phyloP scores from a whole-genome alignment of 495 filamentous ascomycete genomes.

The Astrothelium subdiscretum region DNA sequence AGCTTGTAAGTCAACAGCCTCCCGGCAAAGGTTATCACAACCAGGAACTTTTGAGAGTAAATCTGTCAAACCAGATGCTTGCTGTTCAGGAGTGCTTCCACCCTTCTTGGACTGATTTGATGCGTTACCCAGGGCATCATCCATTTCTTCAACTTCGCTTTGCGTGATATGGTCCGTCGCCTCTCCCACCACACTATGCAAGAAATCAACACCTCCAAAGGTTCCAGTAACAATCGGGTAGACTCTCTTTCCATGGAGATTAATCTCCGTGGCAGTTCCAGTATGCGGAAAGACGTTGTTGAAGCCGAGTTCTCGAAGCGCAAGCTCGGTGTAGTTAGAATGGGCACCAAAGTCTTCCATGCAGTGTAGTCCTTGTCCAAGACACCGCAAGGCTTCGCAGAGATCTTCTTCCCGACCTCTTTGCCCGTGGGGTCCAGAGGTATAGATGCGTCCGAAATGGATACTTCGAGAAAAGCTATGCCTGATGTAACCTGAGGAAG shows the following conservation, averaged over 20 bases:
- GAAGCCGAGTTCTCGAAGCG: conserved; percentile 73
- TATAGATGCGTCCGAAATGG: conserved; percentile 82
- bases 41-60: conserved; percentile 71
- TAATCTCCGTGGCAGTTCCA: conserved; percentile 62
- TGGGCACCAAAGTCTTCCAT: conserved; percentile 94
- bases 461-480: conserved; percentile 75
- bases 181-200: conserved; percentile 94
- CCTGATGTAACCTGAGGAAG: conserved; percentile 79
- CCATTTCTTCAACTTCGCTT: conserved; percentile 83
- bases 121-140: conserved; percentile 57
- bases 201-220: conserved; percentile 91
- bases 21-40: conserved; percentile 60
- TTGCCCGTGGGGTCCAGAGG: conserved; percentile 44
- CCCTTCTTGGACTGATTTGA: conserved; percentile 31
- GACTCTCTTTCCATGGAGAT: conserved; percentile 57
- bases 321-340: conserved; percentile 87
- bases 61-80: conserved; percentile 47
- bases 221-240: conserved; percentile 86
- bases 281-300: conserved; percentile 75
- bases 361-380: conserved; percentile 87
- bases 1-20: conserved; percentile 66
- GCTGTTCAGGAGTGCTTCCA: conserved; percentile 31
- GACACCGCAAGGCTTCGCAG: conserved; percentile 74
- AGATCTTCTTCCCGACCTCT: conserved; percentile 74
- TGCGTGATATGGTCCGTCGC: conserved; percentile 94